Base-by-base conservation (phyloP, 345 rosid genomes). In the Trapa bicornis region DNA sequence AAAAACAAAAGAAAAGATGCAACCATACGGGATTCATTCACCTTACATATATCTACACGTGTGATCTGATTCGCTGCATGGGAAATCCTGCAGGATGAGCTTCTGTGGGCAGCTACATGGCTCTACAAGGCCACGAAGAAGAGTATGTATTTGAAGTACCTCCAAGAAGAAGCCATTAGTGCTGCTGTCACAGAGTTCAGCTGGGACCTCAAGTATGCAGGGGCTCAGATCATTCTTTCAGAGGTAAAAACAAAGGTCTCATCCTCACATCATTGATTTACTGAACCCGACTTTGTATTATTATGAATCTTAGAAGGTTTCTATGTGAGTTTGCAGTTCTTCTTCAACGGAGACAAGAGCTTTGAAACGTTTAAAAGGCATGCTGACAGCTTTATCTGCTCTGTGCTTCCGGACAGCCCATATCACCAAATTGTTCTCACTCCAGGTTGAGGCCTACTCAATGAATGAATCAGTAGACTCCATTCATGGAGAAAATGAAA, bases 81-180 rank as follows among this genome's bases (percentile, higher is more conserved):
- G 37, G 14, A 32, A 58, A 58, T 58, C 35, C 32, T 73, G 72
- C 80, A 89, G 96, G 98, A 93, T 72, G 98, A 93, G 80, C 77
- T 90, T 43, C n/a, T 88, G 75, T 93, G 98, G 98, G 94, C 94
- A 6, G 94, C 96, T 73, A 78, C 94, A 74, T 90, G 98, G 96
- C 73, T 90, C 12, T 87, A 85, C 78, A 73, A 70, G 69, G 98
- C 97, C 52, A 88, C 91, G 2, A 80, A 39, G 61, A 70, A 72
- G 10, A 48, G 68, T 0, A 1, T 15, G 7, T 88, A 86, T 73
- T 37, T 90, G 38, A 61, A 80, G 38, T 86, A 68, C 79, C 39
- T 90, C 14, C 73, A 68, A 61, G 87, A 82, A 15, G 96, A 90
- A 47, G 75, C 88, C 37, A 78, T 82, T 39, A 80, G 81, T 70